Percentiles rank a stretch among this genome's conserved stretches.
Evolutionary conservation across 495 filamentous ascomycete species (phyloP).

Genomic region (Polyplosphaeria fusca): DNA sequence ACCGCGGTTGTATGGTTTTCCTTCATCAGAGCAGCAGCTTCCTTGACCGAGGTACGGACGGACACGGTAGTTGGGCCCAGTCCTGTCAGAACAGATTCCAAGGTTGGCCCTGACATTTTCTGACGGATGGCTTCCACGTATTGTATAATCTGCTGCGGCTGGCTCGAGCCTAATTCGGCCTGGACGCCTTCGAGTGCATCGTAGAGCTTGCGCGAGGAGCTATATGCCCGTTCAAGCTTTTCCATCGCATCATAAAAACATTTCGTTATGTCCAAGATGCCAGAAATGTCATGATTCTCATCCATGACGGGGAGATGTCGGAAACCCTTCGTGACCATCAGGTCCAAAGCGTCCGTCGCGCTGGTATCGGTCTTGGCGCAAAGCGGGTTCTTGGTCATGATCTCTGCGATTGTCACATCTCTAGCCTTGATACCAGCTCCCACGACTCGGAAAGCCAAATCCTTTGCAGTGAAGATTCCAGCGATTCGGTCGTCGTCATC

Average conservation of each 20-base stretch:
- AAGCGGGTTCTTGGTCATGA: constrained; percentile 99
- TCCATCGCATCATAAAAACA: constrained; percentile 99
- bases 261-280: constrained; percentile 97
- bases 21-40: constrained; percentile 93
- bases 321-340: constrained; percentile 98
- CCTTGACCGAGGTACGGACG: constrained; percentile 91
- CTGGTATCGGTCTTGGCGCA: constrained; percentile 97
- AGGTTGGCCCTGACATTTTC: constrained; percentile 97
- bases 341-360: constrained; percentile 92
- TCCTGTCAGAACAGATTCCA: constrained; percentile 91
- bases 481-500: constrained; percentile 97
- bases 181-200: constrained; percentile 98
- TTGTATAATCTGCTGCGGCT: constrained; percentile 97
- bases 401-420: constrained; percentile 89
- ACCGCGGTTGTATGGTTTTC: constrained; percentile 97
- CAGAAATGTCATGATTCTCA: constrained; percentile 98
- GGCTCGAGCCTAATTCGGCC: constrained; percentile 90
- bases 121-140: constrained; percentile 92
- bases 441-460: constrained; percentile 95
- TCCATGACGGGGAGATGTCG: constrained; percentile 98
- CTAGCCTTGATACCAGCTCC: constrained; percentile 87
- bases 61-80: constrained; percentile 90
- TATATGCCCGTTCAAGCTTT: constrained; percentile 94
- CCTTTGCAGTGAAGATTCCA: constrained; percentile 98
- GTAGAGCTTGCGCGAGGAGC: constrained; percentile 92